Evolutionary conservation across 192 early-diverging fungal genomes (phyloP).

Genomic region (Coemansia reversa): DNA sequence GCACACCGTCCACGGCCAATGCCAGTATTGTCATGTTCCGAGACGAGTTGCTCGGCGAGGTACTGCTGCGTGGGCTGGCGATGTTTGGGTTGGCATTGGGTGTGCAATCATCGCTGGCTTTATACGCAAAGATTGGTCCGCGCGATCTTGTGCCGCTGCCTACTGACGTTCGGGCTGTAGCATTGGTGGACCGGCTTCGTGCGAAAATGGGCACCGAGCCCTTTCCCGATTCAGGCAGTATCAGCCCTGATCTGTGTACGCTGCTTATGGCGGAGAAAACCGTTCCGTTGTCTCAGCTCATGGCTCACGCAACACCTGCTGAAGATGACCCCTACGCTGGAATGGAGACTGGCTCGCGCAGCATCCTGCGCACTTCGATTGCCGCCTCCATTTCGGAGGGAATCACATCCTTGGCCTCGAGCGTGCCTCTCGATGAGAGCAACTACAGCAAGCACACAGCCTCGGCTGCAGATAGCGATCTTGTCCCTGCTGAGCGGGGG

Average conservation of each 20-base stretch:
- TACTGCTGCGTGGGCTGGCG: constrained; percentile 31
- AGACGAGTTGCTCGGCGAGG: constrained; percentile 42
- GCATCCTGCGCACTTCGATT: constrained; percentile 43
- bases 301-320: constrained; percentile 1
- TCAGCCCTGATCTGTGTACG: constrained; percentile 27
- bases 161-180: constrained; percentile 13
- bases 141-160: constrained; percentile 27
- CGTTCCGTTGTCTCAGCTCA: constrained; percentile 25
- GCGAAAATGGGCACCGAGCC: constrained; percentile 1
- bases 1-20: constrained; percentile 22
- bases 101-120: constrained; percentile 5
- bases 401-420: constrained; percentile 13
- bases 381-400: constrained; percentile 29
- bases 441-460: background rate
- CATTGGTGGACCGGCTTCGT: constrained; percentile 34
- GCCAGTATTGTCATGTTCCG: constrained; percentile 22
- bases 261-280: constrained; percentile 31
- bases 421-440: background rate
- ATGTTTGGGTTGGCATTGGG: constrained; percentile 22
- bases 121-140: constrained; percentile 29
- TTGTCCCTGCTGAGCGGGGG: constrained; percentile 1
- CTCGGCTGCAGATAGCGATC: background rate
- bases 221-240: constrained; percentile 11
- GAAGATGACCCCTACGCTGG: constrained; percentile 40
- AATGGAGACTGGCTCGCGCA: constrained; percentile 25